phyloP scores from a whole-genome alignment of 495 filamentous ascomycete genomes.

The Acidiella bohemica region DNA sequence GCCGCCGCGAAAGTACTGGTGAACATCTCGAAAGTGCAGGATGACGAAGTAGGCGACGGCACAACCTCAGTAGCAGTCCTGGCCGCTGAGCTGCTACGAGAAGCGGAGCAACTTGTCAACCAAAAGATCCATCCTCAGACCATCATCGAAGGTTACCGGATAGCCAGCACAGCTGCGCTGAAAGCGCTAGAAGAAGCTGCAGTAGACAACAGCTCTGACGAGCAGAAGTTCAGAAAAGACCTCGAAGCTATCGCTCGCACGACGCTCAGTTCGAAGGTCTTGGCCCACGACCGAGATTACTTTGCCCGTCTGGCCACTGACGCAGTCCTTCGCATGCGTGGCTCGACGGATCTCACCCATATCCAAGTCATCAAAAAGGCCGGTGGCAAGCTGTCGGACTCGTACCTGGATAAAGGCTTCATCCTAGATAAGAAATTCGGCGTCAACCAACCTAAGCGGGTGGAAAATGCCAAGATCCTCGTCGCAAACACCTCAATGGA shows the following conservation, averaged over 20 bases:
- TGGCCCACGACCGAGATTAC: constrained; percentile 84
- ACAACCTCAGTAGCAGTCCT: constrained; percentile 87
- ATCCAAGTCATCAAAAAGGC: constrained; percentile 99
- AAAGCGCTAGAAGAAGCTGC: constrained; percentile 70
- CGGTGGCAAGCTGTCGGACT: constrained; percentile 90
- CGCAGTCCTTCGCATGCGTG: constrained; percentile 78
- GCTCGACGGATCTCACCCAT: constrained; percentile 87
- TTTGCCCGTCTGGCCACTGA: constrained; percentile 87
- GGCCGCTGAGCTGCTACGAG: constrained; percentile 85
- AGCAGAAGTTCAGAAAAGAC: constrained; percentile 75
- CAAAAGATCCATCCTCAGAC: constrained; percentile 98
- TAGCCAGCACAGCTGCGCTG: constrained; percentile 82
- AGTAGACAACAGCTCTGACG: constrained; percentile 74
- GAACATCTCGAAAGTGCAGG: constrained; percentile 98
- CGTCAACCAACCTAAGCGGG: constrained; percentile 91
- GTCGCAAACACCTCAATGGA: constrained; percentile 99
- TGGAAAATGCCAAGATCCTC: constrained; percentile 96
- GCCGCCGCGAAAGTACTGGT: constrained; percentile 94
- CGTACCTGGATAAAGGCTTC: constrained; percentile 94
- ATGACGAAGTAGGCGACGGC: constrained; percentile 95
- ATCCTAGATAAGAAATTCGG: constrained; percentile 98
- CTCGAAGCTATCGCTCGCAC: constrained; percentile 82
- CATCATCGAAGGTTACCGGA: constrained; percentile 96
- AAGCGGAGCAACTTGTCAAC: constrained; percentile 92
- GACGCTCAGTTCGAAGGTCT: constrained; percentile 95